These are phyloP conservation scores for Boechera divaricarpa DNA, from an alignment of 345 rosid species.

Conservation along the genomic window DNA sequence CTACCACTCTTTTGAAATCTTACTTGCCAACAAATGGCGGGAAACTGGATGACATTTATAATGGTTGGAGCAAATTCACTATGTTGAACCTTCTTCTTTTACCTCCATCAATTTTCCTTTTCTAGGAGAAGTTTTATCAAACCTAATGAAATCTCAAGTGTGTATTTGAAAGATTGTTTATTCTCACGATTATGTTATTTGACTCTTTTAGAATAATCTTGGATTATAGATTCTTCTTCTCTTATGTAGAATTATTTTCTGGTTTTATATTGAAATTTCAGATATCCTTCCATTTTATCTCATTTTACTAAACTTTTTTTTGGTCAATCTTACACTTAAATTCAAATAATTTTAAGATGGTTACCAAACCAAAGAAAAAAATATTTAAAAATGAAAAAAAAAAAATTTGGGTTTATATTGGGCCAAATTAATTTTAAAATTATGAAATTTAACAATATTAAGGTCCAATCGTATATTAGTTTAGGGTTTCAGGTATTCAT, in stretches of 20 bases:
- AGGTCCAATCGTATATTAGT: not conserved
- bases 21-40: not conserved
- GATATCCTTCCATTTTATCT: not conserved
- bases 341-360: not conserved
- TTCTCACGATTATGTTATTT: not conserved
- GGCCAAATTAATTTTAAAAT: conserved; percentile 5
- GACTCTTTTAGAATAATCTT: not conserved
- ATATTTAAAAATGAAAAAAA: not conserved
- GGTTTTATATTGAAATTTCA: not conserved
- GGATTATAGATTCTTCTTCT: not conserved
- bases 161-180: not conserved
- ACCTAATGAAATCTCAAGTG: too few species aligned
- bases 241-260: not conserved
- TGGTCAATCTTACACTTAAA: not conserved
- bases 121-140: too few species aligned
- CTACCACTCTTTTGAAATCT: not conserved
- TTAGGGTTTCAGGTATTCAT: not conserved
- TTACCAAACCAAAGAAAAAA: not conserved
- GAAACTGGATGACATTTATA: not conserved
- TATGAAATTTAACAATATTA: not conserved
- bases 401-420: not conserved
- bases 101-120: too few species aligned
- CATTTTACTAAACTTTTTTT: not conserved
- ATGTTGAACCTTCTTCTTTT: too few species aligned
- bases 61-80: too few species aligned